Base-by-base conservation (phyloP, 768 basidiomycete species). In the Suillus alpinus region DNA sequence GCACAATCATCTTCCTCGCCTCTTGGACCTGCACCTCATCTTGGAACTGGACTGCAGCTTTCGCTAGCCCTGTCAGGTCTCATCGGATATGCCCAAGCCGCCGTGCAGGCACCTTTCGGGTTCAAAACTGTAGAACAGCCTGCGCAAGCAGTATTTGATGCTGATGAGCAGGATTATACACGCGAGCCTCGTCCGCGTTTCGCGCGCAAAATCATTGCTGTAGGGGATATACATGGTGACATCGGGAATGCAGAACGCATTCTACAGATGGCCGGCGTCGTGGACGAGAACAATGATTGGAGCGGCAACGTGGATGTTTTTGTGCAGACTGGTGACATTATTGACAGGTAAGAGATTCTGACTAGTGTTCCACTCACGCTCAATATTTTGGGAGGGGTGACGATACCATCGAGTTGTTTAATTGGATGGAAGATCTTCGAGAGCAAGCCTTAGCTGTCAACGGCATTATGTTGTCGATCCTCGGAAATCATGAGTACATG, bases 401-500 rank as follows among this genome's bases (percentile, higher is more conserved):
- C 51, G 95, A 97, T 74, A 96, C 95, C 0, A 92, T 96, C 57
- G 80, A 83, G 43, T 78, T 98, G 10, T 98, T 92, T 72, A 68
- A 77, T 32, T 88, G 89, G 84, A 92, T 98, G 87, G 94, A 95
- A 61, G 76, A 76, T 41, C 80, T 99, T 7, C 85, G 95, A 29
- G 81, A 76, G 8, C 86, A 98, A 71, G 95, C 96, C 0, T 73
- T 73, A 4, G 74, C 76, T 0, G 77, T 73, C 14, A 93, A 93
- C 4, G 95, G 92, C 2, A 81, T 79, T 4, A 81, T 99, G 14
- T 69, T 96, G 36, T 86, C 83, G 13, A 82, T 92, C 58, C 77
- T 98, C 37, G 97, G 97, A 29, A 99, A 99, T 72, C 97, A 99
- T 66, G 97, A 98, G 73, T 88, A 89, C 80, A 97, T 98, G 94